These are phyloP conservation scores for Scutellaria galericulata DNA, from an alignment of 257 asterid genomes.

Conservation along the genomic window DNA sequence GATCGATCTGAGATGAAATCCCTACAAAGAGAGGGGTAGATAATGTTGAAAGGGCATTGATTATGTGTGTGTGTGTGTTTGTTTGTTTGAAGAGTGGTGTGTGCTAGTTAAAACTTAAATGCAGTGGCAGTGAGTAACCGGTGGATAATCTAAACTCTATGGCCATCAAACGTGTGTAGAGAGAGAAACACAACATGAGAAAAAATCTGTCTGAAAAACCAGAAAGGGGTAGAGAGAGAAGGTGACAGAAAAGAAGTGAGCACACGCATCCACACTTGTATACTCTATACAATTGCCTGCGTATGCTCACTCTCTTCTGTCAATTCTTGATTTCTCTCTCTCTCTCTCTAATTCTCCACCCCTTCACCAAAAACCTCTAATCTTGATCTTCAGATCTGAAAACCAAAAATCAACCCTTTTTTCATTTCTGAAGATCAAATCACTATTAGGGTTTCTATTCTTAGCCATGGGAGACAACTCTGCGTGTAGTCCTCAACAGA, in stretches of 20 bases:
- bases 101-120: neutral
- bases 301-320: slow-evolving; percentile 70
- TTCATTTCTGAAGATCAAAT: neutral
- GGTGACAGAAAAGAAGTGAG: slow-evolving; percentile 60
- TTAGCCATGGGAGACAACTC: neutral
- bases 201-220: neutral
- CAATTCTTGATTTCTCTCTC: slow-evolving; percentile 33
- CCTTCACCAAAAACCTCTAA: neutral
- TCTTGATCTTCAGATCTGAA: slow-evolving; percentile 37
- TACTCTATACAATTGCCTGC: slow-evolving; percentile 50
- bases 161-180: neutral
- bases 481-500: neutral
- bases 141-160: neutral
- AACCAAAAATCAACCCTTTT: slow-evolving; percentile 30
- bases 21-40: neutral
- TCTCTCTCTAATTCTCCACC: neutral
- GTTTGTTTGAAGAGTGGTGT: neutral
- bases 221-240: slow-evolving; percentile 35
- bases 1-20: neutral
- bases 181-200: neutral
- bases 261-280: slow-evolving; percentile 48
- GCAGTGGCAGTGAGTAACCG: neutral
- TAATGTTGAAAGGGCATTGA: neutral
- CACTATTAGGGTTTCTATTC: slow-evolving; percentile 29
- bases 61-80: neutral